phyloP scores from a whole-genome alignment of 2,329 filamentous ascomycete genomes.

The Fusarium subglutinans region DNA sequence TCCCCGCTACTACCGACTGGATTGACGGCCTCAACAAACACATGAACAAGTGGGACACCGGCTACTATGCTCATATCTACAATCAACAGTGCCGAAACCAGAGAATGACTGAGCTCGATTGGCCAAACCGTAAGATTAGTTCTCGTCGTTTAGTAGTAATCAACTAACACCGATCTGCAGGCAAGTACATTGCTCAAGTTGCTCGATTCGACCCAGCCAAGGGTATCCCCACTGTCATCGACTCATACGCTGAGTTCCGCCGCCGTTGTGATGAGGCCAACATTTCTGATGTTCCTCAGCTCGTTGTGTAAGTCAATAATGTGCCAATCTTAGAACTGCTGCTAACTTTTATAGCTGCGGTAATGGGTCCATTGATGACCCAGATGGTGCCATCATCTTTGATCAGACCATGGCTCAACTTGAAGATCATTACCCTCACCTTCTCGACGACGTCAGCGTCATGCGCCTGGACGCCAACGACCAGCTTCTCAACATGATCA shows the following conservation, averaged over 20 bases:
- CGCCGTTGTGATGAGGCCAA: slow-evolving; percentile 64
- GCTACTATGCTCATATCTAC: slow-evolving; percentile 80
- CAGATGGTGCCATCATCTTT: slow-evolving; percentile 77
- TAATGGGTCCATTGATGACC: slow-evolving; percentile 83
- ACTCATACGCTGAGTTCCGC: slow-evolving; percentile 78
- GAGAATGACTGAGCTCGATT: slow-evolving; percentile 63
- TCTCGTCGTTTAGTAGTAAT: not conserved
- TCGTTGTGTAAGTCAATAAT: slow-evolving; percentile 66
- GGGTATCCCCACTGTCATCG: slow-evolving; percentile 80
- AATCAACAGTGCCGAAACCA: slow-evolving; percentile 68
- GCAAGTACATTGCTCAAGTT: slow-evolving; percentile 81
- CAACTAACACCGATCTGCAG: slow-evolving; percentile 41
- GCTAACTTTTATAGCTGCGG: slow-evolving; percentile 61
- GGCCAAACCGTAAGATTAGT: slow-evolving; percentile 57
- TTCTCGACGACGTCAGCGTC: slow-evolving; percentile 74
- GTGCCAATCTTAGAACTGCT: not conserved
- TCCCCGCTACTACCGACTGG: slow-evolving; percentile 86
- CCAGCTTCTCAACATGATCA: slow-evolving; percentile 79
- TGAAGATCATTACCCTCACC: slow-evolving; percentile 68
- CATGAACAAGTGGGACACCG: slow-evolving; percentile 73
- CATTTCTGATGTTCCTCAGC: slow-evolving; percentile 68
- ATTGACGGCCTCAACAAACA: slow-evolving; percentile 83
- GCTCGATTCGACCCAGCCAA: slow-evolving; percentile 87
- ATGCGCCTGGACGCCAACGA: slow-evolving; percentile 82
- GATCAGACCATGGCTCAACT: slow-evolving; percentile 76